Conservation (phyloP, 2,329 filamentous ascomycete genomes). For the Drechslerella stenobrocha region DNA sequence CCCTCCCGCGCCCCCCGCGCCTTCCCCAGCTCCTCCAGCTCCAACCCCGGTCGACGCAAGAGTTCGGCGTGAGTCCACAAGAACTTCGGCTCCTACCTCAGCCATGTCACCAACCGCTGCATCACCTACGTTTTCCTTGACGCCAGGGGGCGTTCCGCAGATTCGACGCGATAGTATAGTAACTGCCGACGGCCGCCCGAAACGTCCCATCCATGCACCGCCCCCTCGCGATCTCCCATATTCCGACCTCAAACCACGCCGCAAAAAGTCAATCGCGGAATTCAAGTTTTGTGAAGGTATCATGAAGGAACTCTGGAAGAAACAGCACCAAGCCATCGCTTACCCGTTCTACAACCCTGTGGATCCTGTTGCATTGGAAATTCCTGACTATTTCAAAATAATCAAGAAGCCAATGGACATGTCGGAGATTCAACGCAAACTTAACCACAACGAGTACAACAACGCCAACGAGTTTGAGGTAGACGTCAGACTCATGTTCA, state of each 20-base stretch:
- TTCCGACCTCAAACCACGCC: conserved; percentile 77
- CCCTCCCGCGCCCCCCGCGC: conserved; percentile 53
- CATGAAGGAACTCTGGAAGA: conserved; percentile 73
- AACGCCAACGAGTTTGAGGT: conserved; percentile 82
- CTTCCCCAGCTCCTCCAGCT: conserved; percentile 56
- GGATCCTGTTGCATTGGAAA: conserved; percentile 89
- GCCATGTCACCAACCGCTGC: conserved; percentile 59
- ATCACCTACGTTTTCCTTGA: conserved; percentile 71
- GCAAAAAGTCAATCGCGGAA: conserved; percentile 84
- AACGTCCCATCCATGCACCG: conserved; percentile 89
- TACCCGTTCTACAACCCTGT: conserved; percentile 80
- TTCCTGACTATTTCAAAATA: conserved; percentile 87
- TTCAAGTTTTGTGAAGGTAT: conserved; percentile 86
- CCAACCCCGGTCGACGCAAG: conserved; percentile 54
- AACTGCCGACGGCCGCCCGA: conserved; percentile 78
- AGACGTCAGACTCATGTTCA: conserved; percentile 79
- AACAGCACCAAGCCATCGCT: conserved; percentile 70
- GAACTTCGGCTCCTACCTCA: conserved; percentile 52
- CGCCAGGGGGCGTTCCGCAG: conserved; percentile 74
- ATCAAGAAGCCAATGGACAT: conserved; percentile 96
- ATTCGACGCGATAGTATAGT: conserved; percentile 76
- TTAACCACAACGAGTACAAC: conserved; percentile 76
- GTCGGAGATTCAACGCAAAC: conserved; percentile 75
- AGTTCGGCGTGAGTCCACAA: conserved; percentile 59
- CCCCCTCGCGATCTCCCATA: conserved; percentile 92